Conservation (phyloP, 148 eudicot species). For the Chenopodium berlandieri region DNA sequence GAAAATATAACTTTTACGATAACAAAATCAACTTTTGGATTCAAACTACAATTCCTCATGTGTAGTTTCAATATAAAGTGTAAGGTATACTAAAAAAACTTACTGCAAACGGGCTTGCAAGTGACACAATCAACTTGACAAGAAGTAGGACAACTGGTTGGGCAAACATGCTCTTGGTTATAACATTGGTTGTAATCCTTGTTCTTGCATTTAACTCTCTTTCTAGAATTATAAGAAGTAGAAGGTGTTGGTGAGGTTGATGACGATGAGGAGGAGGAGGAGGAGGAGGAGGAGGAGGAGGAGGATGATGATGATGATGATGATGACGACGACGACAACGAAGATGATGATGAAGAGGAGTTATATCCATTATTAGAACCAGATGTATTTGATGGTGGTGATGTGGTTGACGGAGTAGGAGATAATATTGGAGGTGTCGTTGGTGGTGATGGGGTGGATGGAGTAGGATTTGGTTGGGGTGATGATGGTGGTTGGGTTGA, state of each 20-base stretch:
- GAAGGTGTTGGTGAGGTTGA: constrained; percentile 13
- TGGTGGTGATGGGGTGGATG: too few relatives aligned
- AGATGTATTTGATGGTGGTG: not conserved
- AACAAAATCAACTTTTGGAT: not conserved
- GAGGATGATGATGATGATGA: not conserved
- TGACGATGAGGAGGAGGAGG: not conserved
- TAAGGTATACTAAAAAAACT: not conserved
- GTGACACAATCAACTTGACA: constrained; percentile 41
- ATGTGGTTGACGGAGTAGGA: not conserved
- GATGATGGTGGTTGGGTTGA: too few relatives aligned
- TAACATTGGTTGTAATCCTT: constrained; percentile 32
- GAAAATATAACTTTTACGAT: too few relatives aligned
- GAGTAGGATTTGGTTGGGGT: too few relatives aligned
- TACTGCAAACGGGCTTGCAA: constrained; percentile 47
- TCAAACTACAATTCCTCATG: not conserved
- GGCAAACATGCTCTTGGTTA: constrained; percentile 34
- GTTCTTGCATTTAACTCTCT: constrained; percentile 38
- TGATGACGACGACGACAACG: not conserved
- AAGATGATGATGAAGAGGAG: not conserved
- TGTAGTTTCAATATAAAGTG: not conserved
- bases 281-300: not conserved
- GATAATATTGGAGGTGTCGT: not conserved
- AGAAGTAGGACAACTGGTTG: constrained; percentile 35
- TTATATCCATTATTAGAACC: too few relatives aligned
- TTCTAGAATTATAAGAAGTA: constrained; percentile 26